Evolutionary conservation across 75 land plant species (phyloP).

Genomic region (Larix kaempferi): DNA sequence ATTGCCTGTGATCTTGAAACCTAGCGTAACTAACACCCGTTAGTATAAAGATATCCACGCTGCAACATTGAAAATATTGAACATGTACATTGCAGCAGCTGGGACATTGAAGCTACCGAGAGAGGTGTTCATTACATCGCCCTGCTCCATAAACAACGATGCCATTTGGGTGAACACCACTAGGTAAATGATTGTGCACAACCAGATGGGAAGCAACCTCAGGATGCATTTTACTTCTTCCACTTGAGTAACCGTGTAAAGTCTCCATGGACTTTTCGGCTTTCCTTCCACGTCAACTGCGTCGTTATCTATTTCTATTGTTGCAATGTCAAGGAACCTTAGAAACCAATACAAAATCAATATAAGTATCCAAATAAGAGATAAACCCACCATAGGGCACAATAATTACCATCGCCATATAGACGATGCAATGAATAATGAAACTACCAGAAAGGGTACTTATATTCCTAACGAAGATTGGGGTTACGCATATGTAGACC

Average conservation of each 20-base stretch:
- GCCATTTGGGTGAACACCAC: conserved; percentile 58
- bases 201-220: conserved; percentile 51
- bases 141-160: conserved; percentile 70
- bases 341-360: neutral
- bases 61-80: conserved; percentile 48
- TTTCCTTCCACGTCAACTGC: neutral
- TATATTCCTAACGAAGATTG: too few species aligned
- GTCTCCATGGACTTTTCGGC: conserved; percentile 42
- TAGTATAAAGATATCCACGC: conserved; percentile 44
- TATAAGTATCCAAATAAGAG: neutral
- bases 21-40: conserved; percentile 34
- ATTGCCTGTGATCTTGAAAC: conserved; percentile 18
- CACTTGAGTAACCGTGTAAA: conserved; percentile 63
- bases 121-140: conserved; percentile 53
- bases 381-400: too few species aligned
- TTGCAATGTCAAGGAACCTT: conserved; percentile 73
- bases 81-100: conserved; percentile 61
- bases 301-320: conserved; percentile 21
- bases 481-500: too few species aligned
- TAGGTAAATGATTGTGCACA: conserved; percentile 55
- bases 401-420: too few species aligned
- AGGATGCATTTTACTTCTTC: conserved; percentile 67
- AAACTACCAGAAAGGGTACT: too few species aligned
- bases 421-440: too few species aligned
- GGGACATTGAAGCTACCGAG: conserved; percentile 50